A percentile compares a stretch with the other conserved stretches of the same genome.
These are phyloP conservation scores for Pseudogymnoascus destructans DNA, from an alignment of 2,329 filamentous ascomycete species.

Conservation along the genomic window DNA sequence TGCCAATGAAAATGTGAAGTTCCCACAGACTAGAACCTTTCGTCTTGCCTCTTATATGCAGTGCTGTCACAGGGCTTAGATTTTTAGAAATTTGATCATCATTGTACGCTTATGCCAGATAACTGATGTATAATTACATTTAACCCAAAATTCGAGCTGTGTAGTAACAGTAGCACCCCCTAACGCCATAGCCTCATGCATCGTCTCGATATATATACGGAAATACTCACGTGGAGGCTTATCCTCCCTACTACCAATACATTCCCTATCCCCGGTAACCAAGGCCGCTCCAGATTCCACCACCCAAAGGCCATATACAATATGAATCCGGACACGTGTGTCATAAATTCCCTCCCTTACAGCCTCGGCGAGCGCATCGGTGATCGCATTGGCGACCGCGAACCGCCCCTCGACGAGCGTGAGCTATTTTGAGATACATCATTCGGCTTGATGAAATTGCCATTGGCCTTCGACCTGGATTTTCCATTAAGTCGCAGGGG, in stretches of 20 bases:
- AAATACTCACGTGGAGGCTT: slow-evolving; percentile 1
- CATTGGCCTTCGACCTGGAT: not conserved
- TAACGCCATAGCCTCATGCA: slow-evolving; percentile 8
- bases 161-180: not conserved
- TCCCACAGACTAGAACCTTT: slow-evolving; percentile 16
- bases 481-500: not conserved
- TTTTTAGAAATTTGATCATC: slow-evolving; percentile 5
- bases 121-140: slow-evolving; percentile 3
- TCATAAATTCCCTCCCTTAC: slow-evolving; percentile 2
- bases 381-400: not conserved
- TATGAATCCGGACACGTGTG: not conserved
- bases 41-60: not conserved
- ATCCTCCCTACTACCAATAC: slow-evolving; percentile 3
- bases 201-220: slow-evolving; percentile 4
- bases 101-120: slow-evolving; percentile 4
- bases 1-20: slow-evolving; percentile 28
- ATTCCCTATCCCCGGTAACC: not conserved
- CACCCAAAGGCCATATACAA: slow-evolving; percentile 3
- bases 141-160: slow-evolving; percentile 5
- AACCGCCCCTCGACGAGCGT: not conserved
- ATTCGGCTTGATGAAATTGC: slow-evolving; percentile 1
- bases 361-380: slow-evolving; percentile 1
- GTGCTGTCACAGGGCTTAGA: not conserved
- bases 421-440: not conserved
- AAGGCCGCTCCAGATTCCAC: slow-evolving; percentile 5